Base-by-base conservation (phyloP, 352 stramenopile species). In the Phytophthora kernoviae region DNA sequence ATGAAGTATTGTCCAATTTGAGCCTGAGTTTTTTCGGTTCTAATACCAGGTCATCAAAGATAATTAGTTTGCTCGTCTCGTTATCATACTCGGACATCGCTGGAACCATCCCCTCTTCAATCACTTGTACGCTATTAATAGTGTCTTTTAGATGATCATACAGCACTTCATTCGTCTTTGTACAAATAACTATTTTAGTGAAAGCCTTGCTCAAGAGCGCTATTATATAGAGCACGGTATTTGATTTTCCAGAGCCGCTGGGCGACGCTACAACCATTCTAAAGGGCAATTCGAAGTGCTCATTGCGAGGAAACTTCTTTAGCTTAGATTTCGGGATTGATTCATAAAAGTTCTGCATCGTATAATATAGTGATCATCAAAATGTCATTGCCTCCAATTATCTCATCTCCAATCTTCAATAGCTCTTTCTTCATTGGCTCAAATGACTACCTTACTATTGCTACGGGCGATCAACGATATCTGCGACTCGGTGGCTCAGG, bases 111-210 rank as follows among this genome's bases (percentile, higher is more conserved):
- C n/a, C n/a, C n/a, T n/a, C n/a, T n/a, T n/a, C n/a, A n/a, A n/a
- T n/a, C n/a, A n/a, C n/a, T n/a, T n/a, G n/a, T n/a, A n/a, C n/a
- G n/a, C n/a, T n/a, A n/a, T 47, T 32, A 27, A 65, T 55, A 20
- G 42, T 54, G 0, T 58, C 39, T 54, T 65, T 65, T 0, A 65
- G 49, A 45, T 59, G 57, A 42, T 65, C 57, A 27, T 65, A 65
- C 14, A 65, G 14, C 24, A 24, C 26, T 15, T 65, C 57, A 27
- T 54, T 65, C 5, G 27, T 39, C 14, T 65, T 65, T 10, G 57
- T 65, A 17, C 20, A 50, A 17, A 65, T 59, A 4, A 58, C 17
- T 2, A 65, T 55, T 24, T 54, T n/a, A 1, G 57, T 65, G 30
- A 65, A 65, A 21, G 30, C 53, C 42, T 65, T 65, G 36, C 33